These are phyloP conservation scores for Trichoderma sp. DNA, from an alignment of 2,329 filamentous ascomycete genomes.

Conservation along the genomic window DNA sequence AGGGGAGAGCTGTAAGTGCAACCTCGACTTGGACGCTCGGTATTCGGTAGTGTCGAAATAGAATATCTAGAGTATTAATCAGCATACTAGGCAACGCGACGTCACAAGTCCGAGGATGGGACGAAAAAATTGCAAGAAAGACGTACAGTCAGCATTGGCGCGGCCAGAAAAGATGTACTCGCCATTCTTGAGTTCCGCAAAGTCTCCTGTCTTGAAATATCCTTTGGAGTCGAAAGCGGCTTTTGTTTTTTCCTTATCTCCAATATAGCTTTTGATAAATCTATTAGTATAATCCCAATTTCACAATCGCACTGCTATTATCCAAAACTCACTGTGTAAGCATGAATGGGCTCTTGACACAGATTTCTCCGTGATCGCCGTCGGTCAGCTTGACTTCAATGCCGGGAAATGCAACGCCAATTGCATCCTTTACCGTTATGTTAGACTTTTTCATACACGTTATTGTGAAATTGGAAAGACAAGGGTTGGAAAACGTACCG, in stretches of 20 bases:
- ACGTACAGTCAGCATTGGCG: constrained; percentile 32
- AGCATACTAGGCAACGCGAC: neutral
- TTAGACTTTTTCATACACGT: neutral
- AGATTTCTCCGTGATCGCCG: constrained; percentile 33
- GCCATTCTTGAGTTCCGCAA: constrained; percentile 66
- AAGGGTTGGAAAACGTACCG: neutral
- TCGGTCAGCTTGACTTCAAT: constrained; percentile 29
- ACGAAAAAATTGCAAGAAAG: too few species aligned
- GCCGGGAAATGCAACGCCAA: constrained; percentile 22
- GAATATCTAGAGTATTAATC: constrained; percentile 25
- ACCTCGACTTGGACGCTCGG: constrained; percentile 31
- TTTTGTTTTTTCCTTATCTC: constrained; percentile 71
- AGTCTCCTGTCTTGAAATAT: constrained; percentile 92
- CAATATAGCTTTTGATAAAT: constrained; percentile 31
- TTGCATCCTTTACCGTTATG: constrained; percentile 9
- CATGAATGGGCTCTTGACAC: constrained; percentile 31
- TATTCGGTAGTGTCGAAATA: constrained; percentile 28
- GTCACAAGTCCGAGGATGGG: too few species aligned
- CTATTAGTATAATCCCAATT: neutral
- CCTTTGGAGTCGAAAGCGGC: constrained; percentile 80
- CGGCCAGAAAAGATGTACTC: constrained; percentile 34
- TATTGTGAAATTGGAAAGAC: neutral
- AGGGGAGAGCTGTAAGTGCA: constrained; percentile 30
- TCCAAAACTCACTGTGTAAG: constrained; percentile 30
- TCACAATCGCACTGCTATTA: neutral